Base-by-base conservation (phyloP, 2,329 filamentous ascomycete species). In the Colletotrichum tabaci region DNA sequence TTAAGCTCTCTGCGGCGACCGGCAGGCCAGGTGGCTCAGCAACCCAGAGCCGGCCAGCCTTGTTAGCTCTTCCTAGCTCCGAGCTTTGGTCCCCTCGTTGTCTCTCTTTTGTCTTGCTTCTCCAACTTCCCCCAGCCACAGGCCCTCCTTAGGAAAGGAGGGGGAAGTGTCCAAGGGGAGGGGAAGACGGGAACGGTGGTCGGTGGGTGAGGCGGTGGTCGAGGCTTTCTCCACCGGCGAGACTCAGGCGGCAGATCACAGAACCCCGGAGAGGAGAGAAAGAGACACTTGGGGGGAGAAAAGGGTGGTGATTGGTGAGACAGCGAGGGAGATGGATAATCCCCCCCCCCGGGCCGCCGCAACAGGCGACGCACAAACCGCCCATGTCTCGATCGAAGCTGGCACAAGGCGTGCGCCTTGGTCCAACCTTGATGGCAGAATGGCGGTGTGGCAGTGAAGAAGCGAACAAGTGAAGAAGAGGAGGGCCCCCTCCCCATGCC, bases 361-460 rank as follows among this genome's bases (percentile, higher is more conserved):
- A 61, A 55, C 69, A 65, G 55, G 60, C 60, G 66, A 72, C 50
- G 60, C 47, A 56, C 53, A 70, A 30, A 47, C 57, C n/a, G 30
- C 23, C 50, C 16, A 18, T 30, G 50, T n/a, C 21, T 58, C 52
- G 47, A 63, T 71, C 57, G 38, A 68, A 65, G 62, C 68, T 68
- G 68, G 68, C 42, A 21, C 42, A 21, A 57, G 26, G 26, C 30
- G 30, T 35, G 30, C 30, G 67, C 52, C 61, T 12, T 60, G 62
- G 53, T 60, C 21, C 52, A 63, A 60, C 60, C 66, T 65, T 61
- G 47, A 66, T 64, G 69, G 66, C 40, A 70, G 55, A 70, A 60
- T 70, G 55, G 70, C 70, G 70, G 70, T 72, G 70, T 72, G 70
- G 66, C 70, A 70, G 49, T 61, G 60, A 67, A 58, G 38, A 62